Evolutionary conservation across 495 filamentous ascomycete genomes (phyloP), one percentile per base, ranked within the genome.

Genomic region (Xylaria bambusicola): DNA sequence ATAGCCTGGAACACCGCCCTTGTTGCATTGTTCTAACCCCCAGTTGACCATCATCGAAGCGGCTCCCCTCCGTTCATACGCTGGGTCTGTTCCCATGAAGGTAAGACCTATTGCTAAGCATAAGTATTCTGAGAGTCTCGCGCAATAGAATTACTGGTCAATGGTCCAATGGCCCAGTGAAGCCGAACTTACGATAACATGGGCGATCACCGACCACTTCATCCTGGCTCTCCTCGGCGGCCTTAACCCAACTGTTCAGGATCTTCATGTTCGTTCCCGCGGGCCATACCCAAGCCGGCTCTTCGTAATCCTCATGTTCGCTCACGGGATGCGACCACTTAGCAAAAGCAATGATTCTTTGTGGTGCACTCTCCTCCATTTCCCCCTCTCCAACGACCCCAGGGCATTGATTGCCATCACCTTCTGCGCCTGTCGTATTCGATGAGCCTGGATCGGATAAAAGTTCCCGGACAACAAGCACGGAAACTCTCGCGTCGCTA

Each of bases 311-410:
- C 47, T 61, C 47, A 18, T 56, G 29, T 2, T 27, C 45, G 9
- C 38, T n/a, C 1, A 63, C 56, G 7, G 74, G 74, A 15, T 75
- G 62, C 29, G 67, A 56, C 74, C 73, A 77, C 56, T 75, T 77
- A 4, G 73, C 73, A 50, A 77, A 77, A 20, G 72, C 68, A 12
- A 77, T 64, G 6, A 68, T 58, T 21, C 20, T 29, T 12, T 9
- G 26, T 10, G 4, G 6, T 24, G n/a, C 20, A 33, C 29, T 33
- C 29, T 23, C 29, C 17, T 45, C 15, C 3, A 4, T 57, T 40
- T 12, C 52, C 33, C 7, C 6, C 23, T 21, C 18, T 18, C 27
- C 8, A 5, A 4, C 5, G 23, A 35, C 17, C 31, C 4, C 7
- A 6, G 27, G 20, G 33, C 7, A n/a, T 12, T 24, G 18, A 24